Evolutionary conservation across 148 eudicot species (phyloP).

Genomic region (Amaranthus palmeri): DNA sequence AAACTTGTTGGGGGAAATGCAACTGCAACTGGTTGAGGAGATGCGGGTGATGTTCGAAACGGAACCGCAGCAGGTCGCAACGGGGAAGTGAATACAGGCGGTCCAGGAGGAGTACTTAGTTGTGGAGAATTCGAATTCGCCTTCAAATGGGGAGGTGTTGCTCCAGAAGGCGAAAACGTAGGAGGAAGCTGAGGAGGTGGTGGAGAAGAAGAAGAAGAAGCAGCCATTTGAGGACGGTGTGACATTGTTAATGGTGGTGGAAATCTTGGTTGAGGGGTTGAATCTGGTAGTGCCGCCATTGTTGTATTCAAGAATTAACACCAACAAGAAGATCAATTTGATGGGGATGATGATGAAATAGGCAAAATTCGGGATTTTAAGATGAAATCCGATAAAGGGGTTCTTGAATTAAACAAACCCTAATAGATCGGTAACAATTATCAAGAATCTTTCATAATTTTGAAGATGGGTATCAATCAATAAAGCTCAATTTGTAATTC

Average conservation of each 20-base stretch:
- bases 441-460: no score
- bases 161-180: conserved; percentile 34
- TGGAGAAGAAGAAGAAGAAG: background rate
- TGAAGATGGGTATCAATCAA: no score
- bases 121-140: conserved; percentile 33
- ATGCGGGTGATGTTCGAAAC: conserved; percentile 78
- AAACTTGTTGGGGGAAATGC: background rate
- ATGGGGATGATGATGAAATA: no score
- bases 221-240: conserved; percentile 22
- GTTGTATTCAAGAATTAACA: background rate
- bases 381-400: no score
- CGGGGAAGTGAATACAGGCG: conserved; percentile 84
- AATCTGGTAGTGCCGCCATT: background rate
- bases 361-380: no score
- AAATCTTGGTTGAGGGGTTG: conserved; percentile 23
- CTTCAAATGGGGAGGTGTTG: conserved; percentile 17
- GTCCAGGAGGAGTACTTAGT: conserved; percentile 90
- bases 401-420: no score
- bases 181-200: background rate
- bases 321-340: no score
- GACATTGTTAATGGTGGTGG: conserved; percentile 37
- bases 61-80: conserved; percentile 89
- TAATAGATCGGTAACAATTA: no score
- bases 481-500: no score
- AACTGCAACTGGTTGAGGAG: conserved; percentile 78